phyloP scores from a whole-genome alignment of 78 protist species.

The Dictyostelium brefeldianum region DNA sequence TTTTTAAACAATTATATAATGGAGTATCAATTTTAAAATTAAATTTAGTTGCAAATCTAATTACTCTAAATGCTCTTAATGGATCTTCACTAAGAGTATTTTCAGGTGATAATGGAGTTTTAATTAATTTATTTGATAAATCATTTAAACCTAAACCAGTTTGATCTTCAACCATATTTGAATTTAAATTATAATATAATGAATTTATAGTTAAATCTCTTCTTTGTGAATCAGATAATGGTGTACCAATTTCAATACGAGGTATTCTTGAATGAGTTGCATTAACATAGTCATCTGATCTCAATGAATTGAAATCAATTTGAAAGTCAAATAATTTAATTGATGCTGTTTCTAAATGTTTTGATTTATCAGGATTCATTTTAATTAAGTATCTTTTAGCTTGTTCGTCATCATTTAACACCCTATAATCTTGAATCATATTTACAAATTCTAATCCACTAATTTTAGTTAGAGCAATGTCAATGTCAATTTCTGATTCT shows the following conservation, averaged over 20 bases:
- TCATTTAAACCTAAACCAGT: slow-evolving; percentile 85
- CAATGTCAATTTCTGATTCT: slow-evolving; percentile 70
- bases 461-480: slow-evolving; percentile 79
- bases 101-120: slow-evolving; percentile 92
- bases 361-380: slow-evolving; percentile 92
- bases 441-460: slow-evolving; percentile 78
- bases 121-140: slow-evolving; percentile 51
- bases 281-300: slow-evolving; percentile 81
- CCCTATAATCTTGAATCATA: neutral
- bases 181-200: slow-evolving; percentile 93
- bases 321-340: slow-evolving; percentile 18
- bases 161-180: slow-evolving; percentile 84
- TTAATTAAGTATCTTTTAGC: neutral
- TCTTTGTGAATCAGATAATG: slow-evolving; percentile 93
- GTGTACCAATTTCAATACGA: slow-evolving; percentile 86
- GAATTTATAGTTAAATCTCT: slow-evolving; percentile 97
- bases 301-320: slow-evolving; percentile 49
- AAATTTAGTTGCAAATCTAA: slow-evolving; percentile 90
- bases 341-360: slow-evolving; percentile 94
- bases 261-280: slow-evolving; percentile 80
- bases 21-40: slow-evolving; percentile 68
- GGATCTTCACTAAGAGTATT: slow-evolving; percentile 97
- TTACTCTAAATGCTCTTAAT: slow-evolving; percentile 91
- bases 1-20: slow-evolving; percentile 21
- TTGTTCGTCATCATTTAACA: no score